phyloP scores from a whole-genome alignment of 768 basidiomycete genomes.

The Tephrocybe sp. region DNA sequence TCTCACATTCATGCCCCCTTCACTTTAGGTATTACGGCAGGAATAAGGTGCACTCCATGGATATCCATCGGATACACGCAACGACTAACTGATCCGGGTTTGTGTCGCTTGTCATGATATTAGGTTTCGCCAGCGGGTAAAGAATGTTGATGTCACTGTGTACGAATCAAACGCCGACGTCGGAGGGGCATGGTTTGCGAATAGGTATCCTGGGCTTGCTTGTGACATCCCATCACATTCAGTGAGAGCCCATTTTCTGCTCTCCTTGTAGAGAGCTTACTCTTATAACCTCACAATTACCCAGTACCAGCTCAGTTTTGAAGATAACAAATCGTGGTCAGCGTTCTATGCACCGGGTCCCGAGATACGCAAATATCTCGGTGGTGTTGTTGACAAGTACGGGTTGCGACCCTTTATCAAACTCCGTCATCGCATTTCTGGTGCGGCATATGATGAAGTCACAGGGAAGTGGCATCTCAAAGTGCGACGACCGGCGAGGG shows the following conservation, averaged over 20 bases:
- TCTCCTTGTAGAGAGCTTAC: neutral
- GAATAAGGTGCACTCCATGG: conserved; percentile 40
- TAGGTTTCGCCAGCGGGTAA: conserved; percentile 51
- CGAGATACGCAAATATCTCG: conserved; percentile 57
- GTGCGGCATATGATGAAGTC: conserved; percentile 48
- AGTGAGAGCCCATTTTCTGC: conserved; percentile 25
- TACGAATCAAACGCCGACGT: conserved; percentile 60
- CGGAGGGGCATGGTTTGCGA: conserved; percentile 62
- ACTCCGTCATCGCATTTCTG: conserved; percentile 50
- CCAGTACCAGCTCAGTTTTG: conserved; percentile 61
- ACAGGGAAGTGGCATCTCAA: conserved; percentile 56
- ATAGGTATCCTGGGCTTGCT: conserved; percentile 41
- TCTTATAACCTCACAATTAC: neutral
- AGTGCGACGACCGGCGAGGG: conserved; percentile 32
- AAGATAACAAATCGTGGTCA: conserved; percentile 58
- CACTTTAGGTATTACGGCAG: conserved; percentile 46
- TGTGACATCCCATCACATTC: conserved; percentile 11
- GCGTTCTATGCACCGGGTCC: conserved; percentile 56
- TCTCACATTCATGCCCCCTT: neutral
- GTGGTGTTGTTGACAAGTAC: conserved; percentile 55
- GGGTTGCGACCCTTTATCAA: conserved; percentile 51
- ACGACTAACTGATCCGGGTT: neutral
- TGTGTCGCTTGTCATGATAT: neutral
- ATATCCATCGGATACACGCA: neutral
- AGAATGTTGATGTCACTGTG: conserved; percentile 51